Evolutionary conservation across 148 eudicot species (phyloP).

Genomic region (Hydrangea macrophylla): DNA sequence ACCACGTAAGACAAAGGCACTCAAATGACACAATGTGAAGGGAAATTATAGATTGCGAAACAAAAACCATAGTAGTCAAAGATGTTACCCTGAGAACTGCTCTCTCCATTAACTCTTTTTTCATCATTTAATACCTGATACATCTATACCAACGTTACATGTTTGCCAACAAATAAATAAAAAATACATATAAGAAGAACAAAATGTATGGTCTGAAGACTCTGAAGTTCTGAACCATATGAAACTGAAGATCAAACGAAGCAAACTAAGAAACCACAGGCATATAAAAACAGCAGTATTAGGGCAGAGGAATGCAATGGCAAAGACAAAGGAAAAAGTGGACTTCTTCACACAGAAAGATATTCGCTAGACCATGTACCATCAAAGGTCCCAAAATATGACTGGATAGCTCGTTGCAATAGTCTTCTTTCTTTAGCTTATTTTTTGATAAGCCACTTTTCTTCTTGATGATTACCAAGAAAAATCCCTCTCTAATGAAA

Average conservation of each 20-base stretch:
- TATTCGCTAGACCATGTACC: background rate
- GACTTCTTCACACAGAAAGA: background rate
- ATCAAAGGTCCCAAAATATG: background rate
- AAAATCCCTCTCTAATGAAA: background rate
- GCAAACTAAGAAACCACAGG: conserved; percentile 1
- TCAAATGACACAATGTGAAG: background rate
- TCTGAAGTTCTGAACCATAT: too few relatives aligned
- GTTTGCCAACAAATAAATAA: conserved; percentile 13
- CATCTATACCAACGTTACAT: conserved; percentile 20
- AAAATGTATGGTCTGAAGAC: background rate
- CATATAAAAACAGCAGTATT: conserved; percentile 2
- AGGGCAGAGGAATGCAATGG: background rate
- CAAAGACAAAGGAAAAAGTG: background rate
- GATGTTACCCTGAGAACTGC: conserved; percentile 49
- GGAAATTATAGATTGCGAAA: background rate
- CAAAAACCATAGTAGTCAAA: background rate
- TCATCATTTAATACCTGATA: conserved; percentile 40
- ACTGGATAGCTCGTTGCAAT: background rate
- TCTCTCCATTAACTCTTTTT: conserved; percentile 31
- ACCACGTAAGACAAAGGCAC: background rate
- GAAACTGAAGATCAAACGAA: conserved; percentile 1
- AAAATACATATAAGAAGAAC: conserved; percentile 8
- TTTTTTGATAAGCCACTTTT: too few relatives aligned
- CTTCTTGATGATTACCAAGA: background rate
- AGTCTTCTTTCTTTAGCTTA: background rate